phyloP scores from a whole-genome alignment of 2,329 filamentous ascomycete species.

The Aspergillus texensis region DNA sequence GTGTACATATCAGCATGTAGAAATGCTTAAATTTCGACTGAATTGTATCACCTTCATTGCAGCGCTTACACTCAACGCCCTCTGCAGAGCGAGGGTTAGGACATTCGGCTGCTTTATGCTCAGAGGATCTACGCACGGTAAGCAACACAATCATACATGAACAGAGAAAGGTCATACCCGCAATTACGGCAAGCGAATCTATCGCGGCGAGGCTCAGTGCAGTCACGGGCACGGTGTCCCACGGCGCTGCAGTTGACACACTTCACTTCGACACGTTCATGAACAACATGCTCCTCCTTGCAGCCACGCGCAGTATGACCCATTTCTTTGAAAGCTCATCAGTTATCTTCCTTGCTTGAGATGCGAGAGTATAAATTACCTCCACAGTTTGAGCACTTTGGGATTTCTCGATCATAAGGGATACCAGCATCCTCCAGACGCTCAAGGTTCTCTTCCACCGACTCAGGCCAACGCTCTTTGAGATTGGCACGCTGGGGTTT shows the following conservation, averaged over 20 bases:
- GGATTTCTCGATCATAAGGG: constrained; percentile 52
- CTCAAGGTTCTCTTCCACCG: constrained; percentile 53
- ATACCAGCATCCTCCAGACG: constrained; percentile 56
- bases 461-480: constrained; percentile 52
- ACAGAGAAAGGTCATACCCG: constrained; percentile 38
- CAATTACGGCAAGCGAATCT: constrained; percentile 56
- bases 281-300: constrained; percentile 47
- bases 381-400: constrained; percentile 55
- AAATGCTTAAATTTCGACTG: too few relatives aligned
- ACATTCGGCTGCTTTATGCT: constrained; percentile 54
- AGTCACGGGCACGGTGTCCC: constrained; percentile 55
- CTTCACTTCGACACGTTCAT: constrained; percentile 48
- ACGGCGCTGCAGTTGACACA: constrained; percentile 53
- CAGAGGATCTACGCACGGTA: constrained; percentile 35
- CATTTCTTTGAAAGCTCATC: constrained; percentile 37
- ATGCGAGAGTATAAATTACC: constrained; percentile 32
- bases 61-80: constrained; percentile 49
- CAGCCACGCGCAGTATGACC: constrained; percentile 54
- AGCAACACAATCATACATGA: constrained; percentile 13
- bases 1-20: neutral
- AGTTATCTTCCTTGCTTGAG: neutral
- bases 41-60: constrained; percentile 40
- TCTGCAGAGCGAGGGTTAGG: constrained; percentile 48
- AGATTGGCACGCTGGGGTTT: constrained; percentile 52
- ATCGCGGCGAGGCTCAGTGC: constrained; percentile 41